phyloP scores from a whole-genome alignment of 176 grass and related monocot genomes.

The Dactylis glomerata region DNA sequence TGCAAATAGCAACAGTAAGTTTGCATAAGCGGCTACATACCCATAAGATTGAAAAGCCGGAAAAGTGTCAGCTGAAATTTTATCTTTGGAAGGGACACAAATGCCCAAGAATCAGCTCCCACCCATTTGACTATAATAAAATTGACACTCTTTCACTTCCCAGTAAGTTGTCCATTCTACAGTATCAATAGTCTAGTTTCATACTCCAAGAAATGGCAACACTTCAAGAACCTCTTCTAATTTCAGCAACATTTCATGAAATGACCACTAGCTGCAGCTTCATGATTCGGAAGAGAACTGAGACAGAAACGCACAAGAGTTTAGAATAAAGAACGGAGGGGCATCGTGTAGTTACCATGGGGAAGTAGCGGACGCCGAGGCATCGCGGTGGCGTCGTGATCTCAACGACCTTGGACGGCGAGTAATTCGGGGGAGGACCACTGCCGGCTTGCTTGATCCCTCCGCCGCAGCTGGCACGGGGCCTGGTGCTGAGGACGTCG shows the following conservation, averaged over 20 bases:
- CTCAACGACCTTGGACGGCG: conserved; percentile 91
- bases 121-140: too few species aligned
- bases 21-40: conserved; percentile 32
- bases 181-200: too few species aligned
- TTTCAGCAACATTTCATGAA: too few species aligned
- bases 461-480: too few species aligned
- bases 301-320: neutral
- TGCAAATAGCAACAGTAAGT: neutral
- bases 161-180: too few species aligned
- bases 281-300: neutral
- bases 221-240: too few species aligned
- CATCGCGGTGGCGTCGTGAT: conserved; percentile 79
- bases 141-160: too few species aligned
- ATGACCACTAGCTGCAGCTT: neutral
- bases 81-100: conserved; percentile 96
- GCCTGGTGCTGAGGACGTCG: too few species aligned
- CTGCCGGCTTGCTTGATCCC: too few species aligned
- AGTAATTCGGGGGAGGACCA: too few species aligned
- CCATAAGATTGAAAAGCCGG: conserved; percentile 93
- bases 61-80: conserved; percentile 81
- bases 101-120: conserved; percentile 95
- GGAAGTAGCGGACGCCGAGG: conserved; percentile 92
- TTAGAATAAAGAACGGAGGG: neutral
- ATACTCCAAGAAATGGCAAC: too few species aligned
- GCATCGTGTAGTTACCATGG: conserved; percentile 43